These are phyloP conservation scores for Discostella stelligeroides DNA, from an alignment of 108 stramenopile species.

Conservation along the genomic window DNA sequence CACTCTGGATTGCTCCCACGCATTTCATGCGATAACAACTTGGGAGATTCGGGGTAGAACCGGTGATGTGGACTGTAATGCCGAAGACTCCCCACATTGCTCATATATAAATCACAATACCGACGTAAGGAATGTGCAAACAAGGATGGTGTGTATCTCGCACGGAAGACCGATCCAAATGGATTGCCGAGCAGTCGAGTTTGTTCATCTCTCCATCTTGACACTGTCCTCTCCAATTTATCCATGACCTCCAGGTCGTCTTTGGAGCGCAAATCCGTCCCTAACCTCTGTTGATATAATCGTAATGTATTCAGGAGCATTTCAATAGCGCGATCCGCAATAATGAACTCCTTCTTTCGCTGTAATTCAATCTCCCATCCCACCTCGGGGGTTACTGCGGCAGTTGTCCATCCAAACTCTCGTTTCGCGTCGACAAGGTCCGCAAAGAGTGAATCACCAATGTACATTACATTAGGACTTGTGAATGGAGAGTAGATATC, in stretches of 20 bases:
- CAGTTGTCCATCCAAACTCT: constrained; percentile 90
- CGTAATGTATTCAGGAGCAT: constrained; percentile 70
- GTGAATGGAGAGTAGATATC: constrained; percentile 49
- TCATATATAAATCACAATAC: constrained; percentile 59
- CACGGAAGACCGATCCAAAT: constrained; percentile 86
- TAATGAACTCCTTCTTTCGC: constrained; percentile 50
- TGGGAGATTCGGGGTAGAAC: constrained; percentile 83
- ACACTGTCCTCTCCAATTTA: constrained; percentile 70
- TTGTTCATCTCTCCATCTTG: constrained; percentile 79
- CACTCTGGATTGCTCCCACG: constrained; percentile 51
- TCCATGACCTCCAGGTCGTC: constrained; percentile 76
- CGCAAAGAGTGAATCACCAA: constrained; percentile 97
- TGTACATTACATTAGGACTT: constrained; percentile 86
- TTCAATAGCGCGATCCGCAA: constrained; percentile 73
- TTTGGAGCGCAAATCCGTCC: constrained; percentile 46
- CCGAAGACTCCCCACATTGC: constrained; percentile 64
- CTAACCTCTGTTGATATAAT: constrained; percentile 65
- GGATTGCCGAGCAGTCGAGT: constrained; percentile 78
- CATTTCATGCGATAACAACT: constrained; percentile 80
- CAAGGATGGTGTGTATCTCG: constrained; percentile 76
- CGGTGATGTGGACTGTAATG: constrained; percentile 84
- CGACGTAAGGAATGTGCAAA: constrained; percentile 49
- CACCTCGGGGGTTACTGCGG: constrained; percentile 88
- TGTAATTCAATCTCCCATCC: constrained; percentile 67
- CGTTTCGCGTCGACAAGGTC: constrained; percentile 96